These are phyloP conservation scores for Ceratocystis variospora DNA, from an alignment of 2,329 filamentous ascomycete genomes.

Conservation along the genomic window DNA sequence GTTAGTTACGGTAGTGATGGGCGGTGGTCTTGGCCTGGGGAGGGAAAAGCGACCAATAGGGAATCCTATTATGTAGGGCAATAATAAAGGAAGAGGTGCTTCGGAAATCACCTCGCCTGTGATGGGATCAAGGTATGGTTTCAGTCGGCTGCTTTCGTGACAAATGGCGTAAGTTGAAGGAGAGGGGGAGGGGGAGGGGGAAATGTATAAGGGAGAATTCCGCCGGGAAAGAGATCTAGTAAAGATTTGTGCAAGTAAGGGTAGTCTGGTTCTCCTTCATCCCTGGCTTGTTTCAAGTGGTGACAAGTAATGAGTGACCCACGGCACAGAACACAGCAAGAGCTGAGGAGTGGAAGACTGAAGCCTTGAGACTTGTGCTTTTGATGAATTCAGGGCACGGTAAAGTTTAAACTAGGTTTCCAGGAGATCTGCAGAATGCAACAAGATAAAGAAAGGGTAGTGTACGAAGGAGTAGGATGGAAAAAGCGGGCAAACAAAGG, in stretches of 20 bases:
- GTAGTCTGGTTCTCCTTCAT: not conserved
- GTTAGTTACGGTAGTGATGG: not conserved
- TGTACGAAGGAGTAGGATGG: not conserved
- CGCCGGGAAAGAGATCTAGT: not conserved
- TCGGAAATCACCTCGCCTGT: slow-evolving; percentile 5
- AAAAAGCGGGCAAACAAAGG: not conserved
- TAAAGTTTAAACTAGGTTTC: not conserved
- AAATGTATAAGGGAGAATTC: not conserved
- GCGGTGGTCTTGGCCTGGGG: not conserved
- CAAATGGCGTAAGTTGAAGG: not conserved
- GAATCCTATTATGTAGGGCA: not conserved
- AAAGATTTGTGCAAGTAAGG: not conserved
- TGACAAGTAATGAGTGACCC: not conserved
- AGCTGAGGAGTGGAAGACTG: not conserved
- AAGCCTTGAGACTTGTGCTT: not conserved
- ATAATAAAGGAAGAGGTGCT: not conserved
- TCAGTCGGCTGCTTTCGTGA: slow-evolving; percentile 4
- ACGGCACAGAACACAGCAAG: not conserved
- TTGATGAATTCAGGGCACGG: not conserved
- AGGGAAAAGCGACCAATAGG: not conserved
- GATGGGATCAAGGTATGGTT: not conserved
- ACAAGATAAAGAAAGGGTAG: not conserved
- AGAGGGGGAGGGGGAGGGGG: not conserved
- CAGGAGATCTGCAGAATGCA: slow-evolving; percentile 1
- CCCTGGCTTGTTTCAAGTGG: slow-evolving; percentile 5